Conservation (phyloP, 139 green algal species). For the Chlorella sp. region DNA sequence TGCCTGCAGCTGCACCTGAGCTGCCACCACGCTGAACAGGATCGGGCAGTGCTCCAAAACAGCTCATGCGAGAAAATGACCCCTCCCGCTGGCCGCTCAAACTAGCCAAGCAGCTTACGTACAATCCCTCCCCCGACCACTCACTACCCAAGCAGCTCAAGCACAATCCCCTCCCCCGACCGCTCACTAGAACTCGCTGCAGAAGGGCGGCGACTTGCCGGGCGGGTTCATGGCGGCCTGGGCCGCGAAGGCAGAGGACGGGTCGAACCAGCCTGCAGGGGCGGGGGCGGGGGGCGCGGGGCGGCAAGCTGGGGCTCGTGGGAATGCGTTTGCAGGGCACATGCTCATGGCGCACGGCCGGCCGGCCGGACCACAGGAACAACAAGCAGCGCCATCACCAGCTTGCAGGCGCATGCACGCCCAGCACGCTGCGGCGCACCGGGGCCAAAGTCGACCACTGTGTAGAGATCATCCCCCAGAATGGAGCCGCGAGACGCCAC, state of each 20-base stretch:
- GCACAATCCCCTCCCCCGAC: not conserved
- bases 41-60: too few relatives aligned
- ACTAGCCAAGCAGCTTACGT: too few relatives aligned
- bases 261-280: slow-evolving; percentile 43
- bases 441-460: slow-evolving; percentile 22
- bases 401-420: not conserved
- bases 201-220: slow-evolving; percentile 56
- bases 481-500: slow-evolving; percentile 43
- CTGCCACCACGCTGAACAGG: too few relatives aligned
- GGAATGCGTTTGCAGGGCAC: too few relatives aligned
- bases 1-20: too few relatives aligned
- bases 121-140: too few relatives aligned
- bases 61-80: too few relatives aligned
- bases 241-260: slow-evolving; percentile 44
- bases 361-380: not conserved
- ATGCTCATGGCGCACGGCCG: too few relatives aligned
- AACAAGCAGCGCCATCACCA: too few relatives aligned
- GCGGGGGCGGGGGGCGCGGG: not conserved
- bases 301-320: too few relatives aligned
- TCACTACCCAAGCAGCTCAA: too few relatives aligned
- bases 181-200: slow-evolving; percentile 72
- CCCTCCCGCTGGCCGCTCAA: too few relatives aligned
- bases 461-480: slow-evolving; percentile 49
- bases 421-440: not conserved
- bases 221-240: slow-evolving; percentile 54